These are phyloP conservation scores for Alternaria metachromatica DNA, from an alignment of 2,329 filamentous ascomycete species.

Conservation along the genomic window DNA sequence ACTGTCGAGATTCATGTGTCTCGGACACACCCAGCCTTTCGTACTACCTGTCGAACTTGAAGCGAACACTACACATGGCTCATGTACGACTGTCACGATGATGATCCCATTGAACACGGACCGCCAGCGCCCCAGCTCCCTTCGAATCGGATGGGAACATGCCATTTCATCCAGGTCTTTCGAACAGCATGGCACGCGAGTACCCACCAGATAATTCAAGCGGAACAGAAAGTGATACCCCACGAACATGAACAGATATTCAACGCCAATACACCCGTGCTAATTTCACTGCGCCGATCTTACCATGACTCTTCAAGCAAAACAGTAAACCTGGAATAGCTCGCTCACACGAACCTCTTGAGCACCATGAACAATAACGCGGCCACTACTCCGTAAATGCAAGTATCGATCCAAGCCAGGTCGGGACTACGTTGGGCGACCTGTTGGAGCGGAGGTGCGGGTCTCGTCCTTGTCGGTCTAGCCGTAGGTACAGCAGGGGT, in stretches of 20 bases:
- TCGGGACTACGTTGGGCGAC: constrained; percentile 49
- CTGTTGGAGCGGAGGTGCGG: constrained; percentile 19
- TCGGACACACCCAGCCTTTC: neutral
- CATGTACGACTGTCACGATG: neutral
- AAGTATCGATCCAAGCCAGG: constrained; percentile 79
- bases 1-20: neutral
- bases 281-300: neutral
- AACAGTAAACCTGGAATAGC: neutral
- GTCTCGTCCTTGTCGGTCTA: constrained; percentile 24
- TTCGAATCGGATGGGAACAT: neutral
- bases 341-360: constrained; percentile 50
- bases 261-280: neutral
- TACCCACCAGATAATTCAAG: neutral
- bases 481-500: neutral
- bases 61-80: neutral
- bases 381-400: constrained; percentile 75
- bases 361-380: constrained; percentile 73
- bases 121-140: neutral
- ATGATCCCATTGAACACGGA: neutral
- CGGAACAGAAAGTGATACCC: neutral
- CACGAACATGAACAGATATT: neutral
- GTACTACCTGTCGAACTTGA: neutral
- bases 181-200: neutral
- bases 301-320: neutral
- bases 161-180: neutral